Evolutionary conservation across 495 filamentous ascomycete species (phyloP).

Genomic region (Tuber aestivum): DNA sequence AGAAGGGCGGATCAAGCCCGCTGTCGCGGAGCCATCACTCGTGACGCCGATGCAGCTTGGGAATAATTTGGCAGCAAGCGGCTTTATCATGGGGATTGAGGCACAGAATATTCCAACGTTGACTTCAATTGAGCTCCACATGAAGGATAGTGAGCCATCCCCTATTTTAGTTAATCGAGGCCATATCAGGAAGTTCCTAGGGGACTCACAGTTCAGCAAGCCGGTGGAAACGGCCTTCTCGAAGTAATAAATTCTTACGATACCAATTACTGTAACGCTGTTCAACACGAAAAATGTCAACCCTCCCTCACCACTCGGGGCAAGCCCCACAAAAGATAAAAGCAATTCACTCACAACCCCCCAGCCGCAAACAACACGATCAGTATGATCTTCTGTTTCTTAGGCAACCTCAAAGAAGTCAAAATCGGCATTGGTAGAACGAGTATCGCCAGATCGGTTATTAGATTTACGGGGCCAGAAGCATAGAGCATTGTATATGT

Average conservation of each 20-base stretch:
- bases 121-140: slow-evolving; percentile 91
- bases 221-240: slow-evolving; percentile 58
- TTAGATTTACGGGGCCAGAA: slow-evolving; percentile 46
- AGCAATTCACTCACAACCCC: slow-evolving; percentile 32
- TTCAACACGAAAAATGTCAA: slow-evolving; percentile 1
- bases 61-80: slow-evolving; percentile 67
- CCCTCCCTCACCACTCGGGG: background rate
- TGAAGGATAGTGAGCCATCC: slow-evolving; percentile 77
- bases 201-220: slow-evolving; percentile 33
- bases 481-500: slow-evolving; percentile 29
- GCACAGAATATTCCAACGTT: slow-evolving; percentile 82
- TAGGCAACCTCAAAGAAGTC: slow-evolving; percentile 39
- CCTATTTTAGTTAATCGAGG: slow-evolving; percentile 48
- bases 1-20: background rate
- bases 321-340: background rate
- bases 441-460: slow-evolving; percentile 46
- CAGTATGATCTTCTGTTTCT: slow-evolving; percentile 41
- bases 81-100: slow-evolving; percentile 83
- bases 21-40: background rate
- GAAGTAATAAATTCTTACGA: slow-evolving; percentile 81
- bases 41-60: slow-evolving; percentile 60
- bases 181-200: slow-evolving; percentile 9
- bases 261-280: slow-evolving; percentile 72
- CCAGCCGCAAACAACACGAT: slow-evolving; percentile 39
- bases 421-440: slow-evolving; percentile 44